Evolutionary conservation across 192 early-diverging fungal species (phyloP).

Genomic region (Linderina pennispora): DNA sequence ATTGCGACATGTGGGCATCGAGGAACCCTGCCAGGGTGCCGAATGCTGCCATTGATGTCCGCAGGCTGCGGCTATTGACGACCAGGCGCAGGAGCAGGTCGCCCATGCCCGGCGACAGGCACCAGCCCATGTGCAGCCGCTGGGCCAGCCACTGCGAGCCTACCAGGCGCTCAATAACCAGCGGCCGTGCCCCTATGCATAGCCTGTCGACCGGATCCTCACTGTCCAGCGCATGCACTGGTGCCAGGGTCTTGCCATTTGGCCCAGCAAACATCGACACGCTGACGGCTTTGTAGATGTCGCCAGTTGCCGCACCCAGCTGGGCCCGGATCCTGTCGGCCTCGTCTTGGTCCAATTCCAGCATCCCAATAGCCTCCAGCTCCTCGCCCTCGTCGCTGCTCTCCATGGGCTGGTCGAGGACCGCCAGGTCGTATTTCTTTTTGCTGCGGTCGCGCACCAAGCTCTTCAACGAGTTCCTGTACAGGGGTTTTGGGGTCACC

Average conservation of each 20-base stretch:
- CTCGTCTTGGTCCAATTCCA: conserved; percentile 3
- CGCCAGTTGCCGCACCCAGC: neutral
- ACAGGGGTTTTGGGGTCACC: conserved; percentile 1
- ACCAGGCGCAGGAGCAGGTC: conserved; percentile 13
- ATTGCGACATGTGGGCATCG: conserved; percentile 10
- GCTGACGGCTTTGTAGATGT: neutral
- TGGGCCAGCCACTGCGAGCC: conserved; percentile 7
- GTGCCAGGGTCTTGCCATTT: neutral
- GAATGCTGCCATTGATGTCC: conserved; percentile 4
- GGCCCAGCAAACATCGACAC: conserved; percentile 6
- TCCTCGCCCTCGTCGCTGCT: conserved; percentile 4
- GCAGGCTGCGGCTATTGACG: neutral
- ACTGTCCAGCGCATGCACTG: neutral
- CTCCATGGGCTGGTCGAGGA: conserved; percentile 20
- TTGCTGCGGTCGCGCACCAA: conserved; percentile 18
- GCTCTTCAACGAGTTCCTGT: conserved; percentile 28
- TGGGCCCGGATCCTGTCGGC: conserved; percentile 3
- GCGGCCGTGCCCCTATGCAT: too few species aligned
- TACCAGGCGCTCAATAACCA: conserved; percentile 8
- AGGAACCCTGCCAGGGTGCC: conserved; percentile 7
- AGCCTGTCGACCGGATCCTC: neutral
- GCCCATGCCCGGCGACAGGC: conserved; percentile 17
- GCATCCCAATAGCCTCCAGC: conserved; percentile 1
- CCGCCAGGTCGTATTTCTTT: conserved; percentile 19
- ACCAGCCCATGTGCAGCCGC: conserved; percentile 15